Percentiles rank a stretch among this genome's conserved stretches.
Conservation (phyloP, 2,329 filamentous ascomycete species). For the Talaromyces sp. region DNA sequence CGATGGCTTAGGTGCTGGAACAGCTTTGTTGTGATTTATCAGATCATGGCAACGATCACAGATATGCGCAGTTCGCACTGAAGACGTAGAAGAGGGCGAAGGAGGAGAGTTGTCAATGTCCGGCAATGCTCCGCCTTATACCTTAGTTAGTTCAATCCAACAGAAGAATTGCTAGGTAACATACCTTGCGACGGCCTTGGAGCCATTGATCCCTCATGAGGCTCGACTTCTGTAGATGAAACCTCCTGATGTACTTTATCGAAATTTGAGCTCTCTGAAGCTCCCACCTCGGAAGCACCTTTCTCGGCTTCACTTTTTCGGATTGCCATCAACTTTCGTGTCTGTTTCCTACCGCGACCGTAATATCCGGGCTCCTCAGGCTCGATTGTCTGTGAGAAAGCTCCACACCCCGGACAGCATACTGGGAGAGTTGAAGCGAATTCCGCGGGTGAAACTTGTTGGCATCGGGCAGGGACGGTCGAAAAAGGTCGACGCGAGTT, state of each 20-base stretch:
- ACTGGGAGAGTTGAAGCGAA: slow-evolving; percentile 46
- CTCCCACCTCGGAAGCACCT: slow-evolving; percentile 11
- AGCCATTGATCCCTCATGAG: background rate
- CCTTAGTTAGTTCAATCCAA: slow-evolving; percentile 5
- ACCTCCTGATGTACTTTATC: background rate
- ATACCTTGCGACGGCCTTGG: slow-evolving; percentile 21
- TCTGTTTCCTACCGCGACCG: slow-evolving; percentile 51
- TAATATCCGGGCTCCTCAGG: slow-evolving; percentile 62
- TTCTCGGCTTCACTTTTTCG: slow-evolving; percentile 18
- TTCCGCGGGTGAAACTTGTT: slow-evolving; percentile 12
- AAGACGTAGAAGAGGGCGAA: slow-evolving; percentile 19
- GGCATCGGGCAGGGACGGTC: slow-evolving; percentile 11
- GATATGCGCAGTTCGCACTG: slow-evolving; percentile 42
- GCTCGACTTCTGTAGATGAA: background rate
- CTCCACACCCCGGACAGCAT: slow-evolving; percentile 66
- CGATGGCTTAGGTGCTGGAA: slow-evolving; percentile 77
- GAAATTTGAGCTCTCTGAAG: slow-evolving; percentile 17
- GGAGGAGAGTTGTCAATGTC: slow-evolving; percentile 25
- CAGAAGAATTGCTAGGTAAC: background rate
- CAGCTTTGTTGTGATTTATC: slow-evolving; percentile 71
- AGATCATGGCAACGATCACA: slow-evolving; percentile 89
- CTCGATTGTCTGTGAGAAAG: slow-evolving; percentile 60
- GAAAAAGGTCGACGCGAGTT: slow-evolving; percentile 24
- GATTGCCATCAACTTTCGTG: slow-evolving; percentile 41
- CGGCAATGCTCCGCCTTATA: slow-evolving; percentile 24